A percentile compares a stretch with the other conserved stretches of the same genome.
These are phyloP conservation scores for Lathyrus oleraceus DNA, from an alignment of 306 rosid species.

Conservation along the genomic window DNA sequence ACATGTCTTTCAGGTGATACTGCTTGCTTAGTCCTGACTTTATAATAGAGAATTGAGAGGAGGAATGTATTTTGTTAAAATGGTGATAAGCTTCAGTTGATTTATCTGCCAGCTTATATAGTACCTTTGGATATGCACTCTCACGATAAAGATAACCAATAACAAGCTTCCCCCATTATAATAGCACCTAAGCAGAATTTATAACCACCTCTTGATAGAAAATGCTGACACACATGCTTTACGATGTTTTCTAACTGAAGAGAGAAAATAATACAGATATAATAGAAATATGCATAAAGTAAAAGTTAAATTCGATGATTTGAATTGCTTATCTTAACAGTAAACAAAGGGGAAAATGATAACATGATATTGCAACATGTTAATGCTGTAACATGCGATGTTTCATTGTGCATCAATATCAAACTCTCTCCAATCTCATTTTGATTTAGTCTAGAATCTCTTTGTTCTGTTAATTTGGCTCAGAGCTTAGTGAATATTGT, in stretches of 20 bases:
- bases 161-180: neutral
- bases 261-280: neutral
- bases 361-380: neutral
- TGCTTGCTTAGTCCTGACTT: slow-evolving; percentile 8
- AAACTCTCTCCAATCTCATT: neutral
- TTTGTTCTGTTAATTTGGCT: neutral
- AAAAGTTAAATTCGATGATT: too few relatives aligned
- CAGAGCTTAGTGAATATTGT: slow-evolving; percentile 29
- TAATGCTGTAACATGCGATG: neutral
- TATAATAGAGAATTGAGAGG: neutral
- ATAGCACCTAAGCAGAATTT: neutral
- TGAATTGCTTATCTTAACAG: too few relatives aligned
- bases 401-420: neutral
- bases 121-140: neutral
- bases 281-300: neutral
- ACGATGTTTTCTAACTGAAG: neutral
- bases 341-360: neutral
- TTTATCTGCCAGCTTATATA: neutral
- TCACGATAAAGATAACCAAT: neutral
- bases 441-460: slow-evolving; percentile 25
- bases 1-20: slow-evolving; percentile 86
- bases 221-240: neutral
- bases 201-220: neutral
- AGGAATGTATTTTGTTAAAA: neutral
- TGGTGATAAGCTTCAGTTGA: neutral